Evolutionary conservation across 2,329 filamentous ascomycete species (phyloP).

Genomic region (Pseudogymnoascus sp.): DNA sequence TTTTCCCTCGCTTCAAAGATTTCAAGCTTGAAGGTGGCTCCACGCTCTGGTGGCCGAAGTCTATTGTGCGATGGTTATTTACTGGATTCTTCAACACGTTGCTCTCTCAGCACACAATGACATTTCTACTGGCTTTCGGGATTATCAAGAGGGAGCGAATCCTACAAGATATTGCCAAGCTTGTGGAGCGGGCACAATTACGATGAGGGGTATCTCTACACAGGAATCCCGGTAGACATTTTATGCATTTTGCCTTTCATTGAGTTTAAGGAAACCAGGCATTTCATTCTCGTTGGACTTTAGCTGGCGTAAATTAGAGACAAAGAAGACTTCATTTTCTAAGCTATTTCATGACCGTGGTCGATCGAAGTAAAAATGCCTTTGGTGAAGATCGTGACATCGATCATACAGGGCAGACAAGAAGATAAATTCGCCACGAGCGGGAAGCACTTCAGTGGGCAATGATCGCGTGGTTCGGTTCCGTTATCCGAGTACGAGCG

Average conservation of each 20-base stretch:
- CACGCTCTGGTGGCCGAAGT: conserved; percentile 9
- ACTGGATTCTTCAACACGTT: neutral
- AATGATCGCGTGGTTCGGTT: no score
- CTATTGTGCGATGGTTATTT: neutral
- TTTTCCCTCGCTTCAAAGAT: conserved; percentile 20
- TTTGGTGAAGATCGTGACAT: neutral
- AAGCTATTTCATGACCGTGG: neutral
- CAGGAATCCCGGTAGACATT: neutral
- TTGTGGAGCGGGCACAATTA: neutral
- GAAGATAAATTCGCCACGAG: conserved; percentile 23
- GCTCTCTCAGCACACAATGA: neutral
- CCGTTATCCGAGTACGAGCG: neutral
- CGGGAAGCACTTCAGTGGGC: no score
- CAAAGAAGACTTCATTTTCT: neutral
- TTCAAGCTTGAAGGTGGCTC: conserved; percentile 12
- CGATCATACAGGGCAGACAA: conserved; percentile 30
- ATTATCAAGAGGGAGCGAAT: neutral
- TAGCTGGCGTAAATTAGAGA: neutral
- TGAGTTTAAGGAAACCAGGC: neutral
- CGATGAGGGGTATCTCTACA: neutral
- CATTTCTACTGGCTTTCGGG: neutral
- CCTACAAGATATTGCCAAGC: neutral
- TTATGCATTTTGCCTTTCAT: neutral
- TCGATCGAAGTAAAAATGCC: neutral
- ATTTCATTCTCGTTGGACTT: neutral